These are phyloP conservation scores for Penicillium sumatraense DNA, from an alignment of 2,329 filamentous ascomycete species.

Conservation along the genomic window DNA sequence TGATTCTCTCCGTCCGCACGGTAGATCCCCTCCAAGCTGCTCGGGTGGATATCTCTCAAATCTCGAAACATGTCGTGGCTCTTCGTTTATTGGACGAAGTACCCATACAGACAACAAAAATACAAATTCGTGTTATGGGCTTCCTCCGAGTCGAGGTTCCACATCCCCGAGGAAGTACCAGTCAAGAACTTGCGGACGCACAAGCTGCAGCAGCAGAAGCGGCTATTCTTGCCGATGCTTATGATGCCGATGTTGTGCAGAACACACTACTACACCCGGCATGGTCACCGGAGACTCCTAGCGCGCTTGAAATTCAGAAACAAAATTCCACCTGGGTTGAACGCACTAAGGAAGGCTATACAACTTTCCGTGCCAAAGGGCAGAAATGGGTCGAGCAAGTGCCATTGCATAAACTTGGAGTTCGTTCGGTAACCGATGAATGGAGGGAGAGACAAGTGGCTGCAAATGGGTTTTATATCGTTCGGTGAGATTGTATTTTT, in stretches of 20 bases:
- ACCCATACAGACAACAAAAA: slow-evolving; percentile 34
- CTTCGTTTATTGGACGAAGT: slow-evolving; percentile 36
- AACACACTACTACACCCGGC: slow-evolving; percentile 42
- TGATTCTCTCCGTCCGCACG: slow-evolving; percentile 57
- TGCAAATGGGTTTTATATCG: slow-evolving; percentile 46
- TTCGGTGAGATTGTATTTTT: slow-evolving; percentile 22
- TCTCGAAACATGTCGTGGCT: slow-evolving; percentile 55
- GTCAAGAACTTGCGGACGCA: slow-evolving; percentile 38
- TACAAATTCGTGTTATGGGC: slow-evolving; percentile 65
- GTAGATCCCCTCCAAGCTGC: slow-evolving; percentile 54
- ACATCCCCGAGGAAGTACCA: slow-evolving; percentile 18
- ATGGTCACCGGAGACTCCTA: slow-evolving; percentile 41
- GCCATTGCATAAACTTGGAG: slow-evolving; percentile 63
- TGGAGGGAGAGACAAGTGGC: slow-evolving; percentile 52
- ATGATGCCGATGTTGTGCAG: slow-evolving; percentile 44
- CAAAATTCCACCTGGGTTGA: slow-evolving; percentile 46
- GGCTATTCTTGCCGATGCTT: slow-evolving; percentile 43
- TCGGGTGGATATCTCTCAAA: slow-evolving; percentile 52
- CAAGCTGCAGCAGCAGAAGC: slow-evolving; percentile 39
- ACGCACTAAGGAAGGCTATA: slow-evolving; percentile 52
- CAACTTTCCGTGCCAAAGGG: slow-evolving; percentile 54
- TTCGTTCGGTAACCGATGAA: slow-evolving; percentile 53
- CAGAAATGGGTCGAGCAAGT: slow-evolving; percentile 63
- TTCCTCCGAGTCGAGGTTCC: slow-evolving; percentile 54
- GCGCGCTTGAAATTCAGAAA: slow-evolving; percentile 9